Percentiles rank a stretch among this genome's conserved stretches.
Evolutionary conservation across 2,329 filamentous ascomycete genomes (phyloP).

Genomic region (Penicillium sp.): DNA sequence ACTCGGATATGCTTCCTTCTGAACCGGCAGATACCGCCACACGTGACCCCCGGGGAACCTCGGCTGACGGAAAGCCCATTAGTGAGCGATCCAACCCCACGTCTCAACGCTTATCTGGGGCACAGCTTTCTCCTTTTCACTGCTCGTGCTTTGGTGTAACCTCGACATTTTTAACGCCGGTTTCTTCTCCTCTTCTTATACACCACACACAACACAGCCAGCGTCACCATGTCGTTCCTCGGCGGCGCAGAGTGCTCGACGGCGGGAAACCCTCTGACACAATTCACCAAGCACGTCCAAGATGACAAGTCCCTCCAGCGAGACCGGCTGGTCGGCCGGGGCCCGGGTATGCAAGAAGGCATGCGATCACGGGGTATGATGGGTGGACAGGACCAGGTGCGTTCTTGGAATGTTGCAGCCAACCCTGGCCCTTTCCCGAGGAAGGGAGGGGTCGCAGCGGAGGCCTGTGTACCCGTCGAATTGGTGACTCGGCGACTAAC

Average conservation of each 20-base stretch:
- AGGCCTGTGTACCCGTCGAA: background rate
- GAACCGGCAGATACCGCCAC: conserved; percentile 5
- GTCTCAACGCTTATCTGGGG: conserved; percentile 18
- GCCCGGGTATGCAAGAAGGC: conserved; percentile 70
- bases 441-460: background rate
- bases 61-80: conserved; percentile 28
- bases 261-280: conserved; percentile 90
- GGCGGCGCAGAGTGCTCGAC: conserved; percentile 96
- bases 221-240: conserved; percentile 80
- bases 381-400: conserved; percentile 72
- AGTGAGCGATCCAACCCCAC: conserved; percentile 26
- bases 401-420: conserved; percentile 8
- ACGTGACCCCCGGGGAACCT: conserved; percentile 30
- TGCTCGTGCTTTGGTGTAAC: background rate
- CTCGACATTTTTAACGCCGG: background rate
- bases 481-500: conserved; percentile 7
- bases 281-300: conserved; percentile 96
- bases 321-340: conserved; percentile 79
- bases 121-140: conserved; percentile 7
- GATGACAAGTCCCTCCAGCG: conserved; percentile 94
- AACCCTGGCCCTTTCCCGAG: background rate
- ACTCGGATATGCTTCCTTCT: background rate
- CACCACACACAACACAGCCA: background rate
- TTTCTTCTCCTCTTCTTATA: background rate
- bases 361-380: conserved; percentile 73